A percentile compares a stretch with the other conserved stretches of the same genome.
phyloP scores from a whole-genome alignment of 2,329 filamentous ascomycete species.

The Fusarium hostae region DNA sequence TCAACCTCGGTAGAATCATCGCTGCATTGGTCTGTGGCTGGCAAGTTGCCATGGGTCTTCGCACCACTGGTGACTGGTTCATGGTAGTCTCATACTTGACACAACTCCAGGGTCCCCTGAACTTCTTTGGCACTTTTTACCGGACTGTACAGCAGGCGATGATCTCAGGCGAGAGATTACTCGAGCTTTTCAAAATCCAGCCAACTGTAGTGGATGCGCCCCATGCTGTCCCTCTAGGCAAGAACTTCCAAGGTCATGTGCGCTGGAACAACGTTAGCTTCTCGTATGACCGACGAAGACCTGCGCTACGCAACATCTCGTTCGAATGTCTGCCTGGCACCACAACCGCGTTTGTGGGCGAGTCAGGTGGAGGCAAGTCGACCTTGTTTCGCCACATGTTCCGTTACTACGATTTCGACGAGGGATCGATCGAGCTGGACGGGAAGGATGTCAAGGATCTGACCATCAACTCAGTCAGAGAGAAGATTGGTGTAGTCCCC shows the following conservation, averaged over 20 bases:
- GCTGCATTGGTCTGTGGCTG: constrained; percentile 80
- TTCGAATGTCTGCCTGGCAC: constrained; percentile 91
- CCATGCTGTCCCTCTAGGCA: constrained; percentile 67
- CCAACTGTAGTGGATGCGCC: constrained; percentile 88
- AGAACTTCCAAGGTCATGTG: constrained; percentile 81
- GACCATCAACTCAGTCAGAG: constrained; percentile 92
- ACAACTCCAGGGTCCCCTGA: constrained; percentile 82
- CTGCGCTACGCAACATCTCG: constrained; percentile 82
- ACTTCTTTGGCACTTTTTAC: constrained; percentile 95
- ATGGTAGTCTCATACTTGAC: constrained; percentile 79
- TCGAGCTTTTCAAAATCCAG: constrained; percentile 96
- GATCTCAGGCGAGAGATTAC: constrained; percentile 94
- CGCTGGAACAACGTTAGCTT: constrained; percentile 91
- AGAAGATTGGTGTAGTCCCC: constrained; percentile 93
- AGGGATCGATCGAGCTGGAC: constrained; percentile 85
- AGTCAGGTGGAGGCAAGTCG: constrained; percentile 96
- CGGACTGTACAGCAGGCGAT: constrained; percentile 94
- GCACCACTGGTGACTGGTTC: constrained; percentile 77
- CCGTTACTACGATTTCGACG: constrained; percentile 90
- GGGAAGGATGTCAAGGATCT: constrained; percentile 84
- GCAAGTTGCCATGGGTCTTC: constrained; percentile 75
- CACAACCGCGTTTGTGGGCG: constrained; percentile 94
- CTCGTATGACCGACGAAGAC: constrained; percentile 86
- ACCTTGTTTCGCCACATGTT: constrained; percentile 96
- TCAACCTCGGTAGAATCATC: constrained; percentile 79